A percentile compares a stretch with the other conserved stretches of the same genome.
These are phyloP conservation scores for Pythium dissimile DNA, from an alignment of 352 stramenopile species.

Conservation along the genomic window DNA sequence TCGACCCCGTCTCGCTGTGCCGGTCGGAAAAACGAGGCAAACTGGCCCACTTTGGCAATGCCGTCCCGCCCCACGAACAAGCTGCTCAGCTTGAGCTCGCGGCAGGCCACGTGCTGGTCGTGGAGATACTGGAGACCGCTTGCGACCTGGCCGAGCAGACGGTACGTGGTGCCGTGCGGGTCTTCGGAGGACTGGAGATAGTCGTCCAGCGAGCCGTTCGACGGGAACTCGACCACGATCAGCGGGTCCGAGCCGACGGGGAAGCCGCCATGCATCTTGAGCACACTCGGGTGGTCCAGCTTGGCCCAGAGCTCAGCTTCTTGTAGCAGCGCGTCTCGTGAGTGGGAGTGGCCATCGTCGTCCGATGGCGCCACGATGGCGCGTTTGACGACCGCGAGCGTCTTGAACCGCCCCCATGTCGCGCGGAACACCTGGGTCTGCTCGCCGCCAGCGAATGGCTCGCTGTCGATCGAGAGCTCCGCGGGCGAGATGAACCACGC, in stretches of 20 bases:
- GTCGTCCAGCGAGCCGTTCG: slow-evolving; percentile 48
- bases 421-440: slow-evolving; percentile 13
- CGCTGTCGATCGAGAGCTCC: slow-evolving; percentile 27
- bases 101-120: slow-evolving; percentile 36
- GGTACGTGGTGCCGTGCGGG: slow-evolving; percentile 32
- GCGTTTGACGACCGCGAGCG: slow-evolving; percentile 38
- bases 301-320: slow-evolving; percentile 41
- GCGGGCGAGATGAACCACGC: slow-evolving; percentile 51
- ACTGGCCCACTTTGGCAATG: slow-evolving; percentile 47
- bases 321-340: slow-evolving; percentile 21
- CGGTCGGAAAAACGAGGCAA: slow-evolving; percentile 35
- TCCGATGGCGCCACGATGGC: slow-evolving; percentile 15
- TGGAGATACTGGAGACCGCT: slow-evolving; percentile 56
- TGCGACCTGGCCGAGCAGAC: slow-evolving; percentile 44
- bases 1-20: neutral
- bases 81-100: slow-evolving; percentile 38
- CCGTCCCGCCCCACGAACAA: slow-evolving; percentile 60
- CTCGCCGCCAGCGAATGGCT: slow-evolving; percentile 16
- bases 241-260: slow-evolving; percentile 42
- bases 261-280: slow-evolving; percentile 54
- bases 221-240: slow-evolving; percentile 46
- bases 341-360: slow-evolving; percentile 3
- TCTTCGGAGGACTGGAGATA: slow-evolving; percentile 45
- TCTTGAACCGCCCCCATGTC: slow-evolving; percentile 24
- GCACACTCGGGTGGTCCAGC: slow-evolving; percentile 46